These are phyloP conservation scores for Candida takata DNA, from an alignment of 805 yeast species.

Conservation along the genomic window DNA sequence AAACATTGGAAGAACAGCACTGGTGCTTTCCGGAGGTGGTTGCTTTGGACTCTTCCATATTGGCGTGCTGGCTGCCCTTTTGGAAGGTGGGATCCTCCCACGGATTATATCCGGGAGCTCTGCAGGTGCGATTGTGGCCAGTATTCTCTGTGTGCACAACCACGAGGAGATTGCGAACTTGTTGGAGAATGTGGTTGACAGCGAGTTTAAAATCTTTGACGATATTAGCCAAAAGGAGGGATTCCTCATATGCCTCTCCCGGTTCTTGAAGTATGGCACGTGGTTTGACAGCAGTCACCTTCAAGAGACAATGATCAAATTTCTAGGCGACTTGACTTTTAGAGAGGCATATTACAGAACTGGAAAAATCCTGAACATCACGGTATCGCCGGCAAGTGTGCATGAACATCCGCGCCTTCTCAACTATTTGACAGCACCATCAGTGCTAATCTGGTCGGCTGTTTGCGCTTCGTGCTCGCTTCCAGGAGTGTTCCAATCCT, in stretches of 20 bases:
- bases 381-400: slow-evolving; percentile 85
- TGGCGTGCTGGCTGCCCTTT: slow-evolving; percentile 78
- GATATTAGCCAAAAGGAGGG: slow-evolving; percentile 30
- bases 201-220: slow-evolving; percentile 47
- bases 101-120: slow-evolving; percentile 88
- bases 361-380: slow-evolving; percentile 85
- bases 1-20: slow-evolving; percentile 89
- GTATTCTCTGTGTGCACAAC: slow-evolving; percentile 75
- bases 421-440: slow-evolving; percentile 73
- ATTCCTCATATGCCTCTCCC: slow-evolving; percentile 42
- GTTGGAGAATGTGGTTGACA: slow-evolving; percentile 39
- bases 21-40: slow-evolving; percentile 94
- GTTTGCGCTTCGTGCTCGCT: slow-evolving; percentile 92
- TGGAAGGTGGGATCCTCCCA: slow-evolving; percentile 73
- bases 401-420: slow-evolving; percentile 87
- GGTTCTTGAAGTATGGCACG: slow-evolving; percentile 76
- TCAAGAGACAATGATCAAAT: slow-evolving; percentile 62
- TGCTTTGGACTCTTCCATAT: slow-evolving; percentile 89
- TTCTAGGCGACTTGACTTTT: slow-evolving; percentile 87
- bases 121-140: slow-evolving; percentile 93
- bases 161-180: slow-evolving; percentile 60
- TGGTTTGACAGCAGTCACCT: slow-evolving; percentile 77
- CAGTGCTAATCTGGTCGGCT: slow-evolving; percentile 80
- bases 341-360: slow-evolving; percentile 93
- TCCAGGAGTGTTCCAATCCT: slow-evolving; percentile 86